These are phyloP conservation scores for Epichloe sp. DNA, from an alignment of 2,329 filamentous ascomycete genomes.

Conservation along the genomic window DNA sequence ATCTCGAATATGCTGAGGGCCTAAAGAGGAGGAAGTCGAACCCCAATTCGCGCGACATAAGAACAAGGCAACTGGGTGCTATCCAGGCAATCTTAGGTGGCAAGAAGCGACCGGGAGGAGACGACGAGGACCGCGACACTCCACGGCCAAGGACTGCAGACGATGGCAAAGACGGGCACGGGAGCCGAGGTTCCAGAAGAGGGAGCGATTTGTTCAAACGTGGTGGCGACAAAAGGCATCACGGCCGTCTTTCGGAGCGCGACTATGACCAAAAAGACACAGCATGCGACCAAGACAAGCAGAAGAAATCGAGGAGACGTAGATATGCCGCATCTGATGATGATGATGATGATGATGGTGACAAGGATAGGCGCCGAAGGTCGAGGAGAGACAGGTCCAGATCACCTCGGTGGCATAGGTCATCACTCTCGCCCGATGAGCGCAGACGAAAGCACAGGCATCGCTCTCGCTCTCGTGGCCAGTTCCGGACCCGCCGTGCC, in stretches of 20 bases:
- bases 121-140: not conserved
- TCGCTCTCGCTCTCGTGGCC: constrained; percentile 18
- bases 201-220: not conserved
- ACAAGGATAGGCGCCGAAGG: constrained; percentile 5
- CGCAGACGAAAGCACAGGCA: constrained; percentile 19
- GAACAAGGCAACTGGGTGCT: constrained; percentile 44
- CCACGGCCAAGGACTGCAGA: constrained; percentile 9
- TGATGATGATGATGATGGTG: constrained; percentile 1
- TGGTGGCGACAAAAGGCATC: constrained; percentile 6
- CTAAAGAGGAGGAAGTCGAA: constrained; percentile 29
- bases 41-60: constrained; percentile 36
- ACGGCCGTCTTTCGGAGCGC: constrained; percentile 14
- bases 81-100: constrained; percentile 45
- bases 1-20: constrained; percentile 38
- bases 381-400: constrained; percentile 10
- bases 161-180: constrained; percentile 4
- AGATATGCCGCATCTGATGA: not conserved
- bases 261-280: constrained; percentile 8
- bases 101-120: constrained; percentile 19
- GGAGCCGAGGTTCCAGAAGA: not conserved
- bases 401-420: constrained; percentile 15
- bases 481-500: not conserved
- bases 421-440: constrained; percentile 19
- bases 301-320: not conserved
- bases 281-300: constrained; percentile 5